These are phyloP conservation scores for Raffaelea ambrosiae DNA, from an alignment of 2,329 filamentous ascomycete genomes.

Conservation along the genomic window DNA sequence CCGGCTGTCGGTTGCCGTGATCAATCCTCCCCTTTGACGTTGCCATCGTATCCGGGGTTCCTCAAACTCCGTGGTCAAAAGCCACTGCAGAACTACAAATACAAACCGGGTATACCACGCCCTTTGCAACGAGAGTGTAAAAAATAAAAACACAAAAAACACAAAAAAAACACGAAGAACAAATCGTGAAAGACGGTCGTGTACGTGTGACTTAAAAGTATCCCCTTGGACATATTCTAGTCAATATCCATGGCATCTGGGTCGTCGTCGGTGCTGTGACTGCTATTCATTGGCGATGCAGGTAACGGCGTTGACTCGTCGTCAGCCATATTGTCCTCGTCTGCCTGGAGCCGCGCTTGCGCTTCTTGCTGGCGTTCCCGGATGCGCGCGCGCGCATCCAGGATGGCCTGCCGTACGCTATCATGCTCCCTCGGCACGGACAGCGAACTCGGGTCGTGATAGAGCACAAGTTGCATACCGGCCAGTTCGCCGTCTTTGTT, in stretches of 20 bases:
- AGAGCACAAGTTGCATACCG: constrained; percentile 72
- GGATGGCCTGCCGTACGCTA: constrained; percentile 72
- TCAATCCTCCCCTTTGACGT: too few relatives aligned
- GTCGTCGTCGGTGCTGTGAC: too few relatives aligned
- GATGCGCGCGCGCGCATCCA: constrained; percentile 65
- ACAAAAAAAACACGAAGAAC: not conserved
- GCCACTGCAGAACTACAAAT: not conserved
- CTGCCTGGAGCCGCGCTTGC: constrained; percentile 11
- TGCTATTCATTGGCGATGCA: too few relatives aligned
- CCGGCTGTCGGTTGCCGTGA: too few relatives aligned
- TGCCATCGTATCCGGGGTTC: too few relatives aligned
- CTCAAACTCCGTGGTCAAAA: too few relatives aligned
- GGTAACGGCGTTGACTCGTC: not conserved
- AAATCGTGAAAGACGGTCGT: not conserved
- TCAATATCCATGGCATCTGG: constrained; percentile 62
- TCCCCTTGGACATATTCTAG: too few relatives aligned
- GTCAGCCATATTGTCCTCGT: constrained; percentile 12
- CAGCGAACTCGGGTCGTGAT: constrained; percentile 69
- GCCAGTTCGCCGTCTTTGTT: constrained; percentile 45
- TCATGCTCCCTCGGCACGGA: constrained; percentile 67
- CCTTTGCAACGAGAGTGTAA: too few relatives aligned
- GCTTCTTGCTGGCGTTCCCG: constrained; percentile 47
- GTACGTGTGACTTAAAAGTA: too few relatives aligned
- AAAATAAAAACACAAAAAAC: constrained; percentile 11
- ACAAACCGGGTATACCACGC: constrained; percentile 4